phyloP scores from a whole-genome alignment of 129 eudicot genomes.

The Cynara cardunculus region DNA sequence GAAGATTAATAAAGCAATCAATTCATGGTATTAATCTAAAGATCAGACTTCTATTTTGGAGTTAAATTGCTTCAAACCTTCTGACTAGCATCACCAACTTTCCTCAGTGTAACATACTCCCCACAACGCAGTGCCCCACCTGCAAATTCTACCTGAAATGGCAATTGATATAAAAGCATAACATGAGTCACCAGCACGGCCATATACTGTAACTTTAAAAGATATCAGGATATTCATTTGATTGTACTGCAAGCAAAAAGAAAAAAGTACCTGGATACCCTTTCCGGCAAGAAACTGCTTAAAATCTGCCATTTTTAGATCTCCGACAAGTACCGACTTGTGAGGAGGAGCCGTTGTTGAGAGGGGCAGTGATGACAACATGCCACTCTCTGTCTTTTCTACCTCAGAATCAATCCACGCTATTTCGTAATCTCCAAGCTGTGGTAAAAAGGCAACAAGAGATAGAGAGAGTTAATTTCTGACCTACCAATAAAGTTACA shows the following conservation, averaged over 20 bases:
- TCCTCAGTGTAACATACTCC: slow-evolving; percentile 82
- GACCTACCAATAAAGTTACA: background rate
- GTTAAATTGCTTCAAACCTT: slow-evolving; percentile 47
- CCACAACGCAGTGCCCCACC: slow-evolving; percentile 99
- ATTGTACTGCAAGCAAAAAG: background rate
- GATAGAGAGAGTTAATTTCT: background rate
- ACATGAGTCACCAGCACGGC: background rate
- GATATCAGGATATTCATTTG: background rate
- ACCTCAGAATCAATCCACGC: slow-evolving; percentile 98
- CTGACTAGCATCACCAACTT: slow-evolving; percentile 89
- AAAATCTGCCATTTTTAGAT: slow-evolving; percentile 92
- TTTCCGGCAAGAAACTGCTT: slow-evolving; percentile 94
- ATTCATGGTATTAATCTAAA: background rate
- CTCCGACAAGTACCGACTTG: slow-evolving; percentile 94
- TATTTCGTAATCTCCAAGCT: slow-evolving; percentile 98
- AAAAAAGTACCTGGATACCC: slow-evolving; percentile 71
- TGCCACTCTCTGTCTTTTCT: slow-evolving; percentile 69
- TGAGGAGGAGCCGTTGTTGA: slow-evolving; percentile 79
- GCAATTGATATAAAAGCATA: background rate
- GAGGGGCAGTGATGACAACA: slow-evolving; percentile 75
- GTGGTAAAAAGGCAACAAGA: slow-evolving; percentile 11
- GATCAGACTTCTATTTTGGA: background rate
- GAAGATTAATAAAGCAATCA: background rate
- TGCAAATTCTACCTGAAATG: slow-evolving; percentile 84
- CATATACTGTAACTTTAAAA: background rate